phyloP scores from a whole-genome alignment of 192 early-diverging fungal genomes.

The Helicostylum pulchrum region DNA sequence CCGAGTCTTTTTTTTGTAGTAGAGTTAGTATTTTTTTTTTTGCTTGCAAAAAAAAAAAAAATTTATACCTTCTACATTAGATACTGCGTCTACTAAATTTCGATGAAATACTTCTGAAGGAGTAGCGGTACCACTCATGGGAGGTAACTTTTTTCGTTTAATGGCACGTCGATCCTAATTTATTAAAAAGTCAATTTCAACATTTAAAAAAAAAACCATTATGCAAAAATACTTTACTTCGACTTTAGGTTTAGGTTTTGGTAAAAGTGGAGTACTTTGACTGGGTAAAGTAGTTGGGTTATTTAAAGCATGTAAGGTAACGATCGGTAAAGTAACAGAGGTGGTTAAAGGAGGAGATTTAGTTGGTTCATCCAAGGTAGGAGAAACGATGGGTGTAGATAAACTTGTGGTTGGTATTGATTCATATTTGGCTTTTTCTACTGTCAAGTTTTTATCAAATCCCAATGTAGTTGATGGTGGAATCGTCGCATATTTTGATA shows the following conservation, averaged over 20 bases:
- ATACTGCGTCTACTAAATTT: constrained; percentile 36
- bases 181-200: not conserved
- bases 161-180: not conserved
- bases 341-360: constrained; percentile 8
- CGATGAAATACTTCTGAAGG: constrained; percentile 37
- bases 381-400: not conserved
- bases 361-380: not conserved
- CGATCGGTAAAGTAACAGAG: constrained; percentile 8
- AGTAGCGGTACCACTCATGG: constrained; percentile 21
- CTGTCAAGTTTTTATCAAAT: constrained; percentile 33
- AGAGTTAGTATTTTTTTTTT: no score
- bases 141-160: constrained; percentile 14
- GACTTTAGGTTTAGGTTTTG: constrained; percentile 3
- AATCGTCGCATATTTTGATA: constrained; percentile 32
- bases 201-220: not conserved
- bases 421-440: constrained; percentile 36
- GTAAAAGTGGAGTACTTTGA: constrained; percentile 8
- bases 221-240: constrained; percentile 6
- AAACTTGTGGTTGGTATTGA: not conserved
- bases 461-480: constrained; percentile 1
- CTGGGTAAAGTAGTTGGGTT: constrained; percentile 2
- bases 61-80: constrained; percentile 34
- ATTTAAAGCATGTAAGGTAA: not conserved
- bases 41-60: not conserved
- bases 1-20: no score